phyloP scores from a whole-genome alignment of 345 rosid genomes.

The Pistacia vera region DNA sequence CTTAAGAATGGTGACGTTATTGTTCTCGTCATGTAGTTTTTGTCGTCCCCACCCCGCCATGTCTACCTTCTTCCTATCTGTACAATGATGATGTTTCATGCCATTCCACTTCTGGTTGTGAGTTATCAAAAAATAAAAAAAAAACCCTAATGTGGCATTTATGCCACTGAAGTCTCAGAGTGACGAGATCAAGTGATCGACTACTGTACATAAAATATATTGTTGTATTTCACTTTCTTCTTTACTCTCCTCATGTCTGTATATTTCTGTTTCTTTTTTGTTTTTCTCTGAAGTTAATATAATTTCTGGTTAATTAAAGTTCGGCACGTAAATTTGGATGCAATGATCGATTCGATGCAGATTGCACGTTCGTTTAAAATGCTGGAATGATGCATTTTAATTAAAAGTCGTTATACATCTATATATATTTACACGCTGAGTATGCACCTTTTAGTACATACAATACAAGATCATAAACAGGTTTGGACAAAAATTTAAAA shows the following conservation, averaged over 20 bases:
- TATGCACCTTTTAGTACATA: no score
- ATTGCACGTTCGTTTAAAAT: no score
- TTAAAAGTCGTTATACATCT: no score
- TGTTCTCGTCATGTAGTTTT: slow-evolving; percentile 20
- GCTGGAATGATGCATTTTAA: no score
- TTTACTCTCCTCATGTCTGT: background rate
- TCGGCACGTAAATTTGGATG: no score
- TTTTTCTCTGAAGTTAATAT: no score
- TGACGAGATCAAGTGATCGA: background rate
- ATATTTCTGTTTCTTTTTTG: background rate
- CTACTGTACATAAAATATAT: background rate
- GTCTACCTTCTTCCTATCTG: background rate
- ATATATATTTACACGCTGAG: no score
- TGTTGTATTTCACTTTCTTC: slow-evolving; percentile 4
- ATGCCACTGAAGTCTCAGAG: background rate
- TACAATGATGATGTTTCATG: slow-evolving; percentile 7
- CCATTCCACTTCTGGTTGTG: slow-evolving; percentile 4
- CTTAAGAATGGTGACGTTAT: slow-evolving; percentile 17
- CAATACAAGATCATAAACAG: no score
- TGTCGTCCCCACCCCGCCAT: slow-evolving; percentile 19
- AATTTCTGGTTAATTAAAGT: no score
- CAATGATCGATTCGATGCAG: no score
- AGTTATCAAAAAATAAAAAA: background rate
- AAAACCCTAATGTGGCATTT: slow-evolving; percentile 21
- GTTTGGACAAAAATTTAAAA: no score